These are phyloP conservation scores for Aspergillus ibericus DNA, from an alignment of 2,329 filamentous ascomycete species.

Conservation along the genomic window DNA sequence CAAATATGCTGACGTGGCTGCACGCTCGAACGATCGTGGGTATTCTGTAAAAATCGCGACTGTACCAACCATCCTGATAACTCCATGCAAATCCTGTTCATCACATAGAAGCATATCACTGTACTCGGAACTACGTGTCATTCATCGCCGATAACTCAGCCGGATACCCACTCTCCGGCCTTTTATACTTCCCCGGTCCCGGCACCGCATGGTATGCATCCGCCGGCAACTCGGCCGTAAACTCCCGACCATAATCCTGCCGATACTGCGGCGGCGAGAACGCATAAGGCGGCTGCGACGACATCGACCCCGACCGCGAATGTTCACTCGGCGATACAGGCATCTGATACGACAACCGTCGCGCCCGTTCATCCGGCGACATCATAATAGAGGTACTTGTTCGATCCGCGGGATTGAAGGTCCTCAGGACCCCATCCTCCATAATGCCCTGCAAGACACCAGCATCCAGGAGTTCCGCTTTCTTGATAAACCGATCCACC, in stretches of 20 bases:
- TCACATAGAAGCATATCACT: not conserved
- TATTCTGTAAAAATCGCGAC: not conserved
- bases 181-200: not conserved
- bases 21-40: not conserved
- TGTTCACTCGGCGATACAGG: not conserved
- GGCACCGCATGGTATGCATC: not conserved
- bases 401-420: conserved; percentile 7
- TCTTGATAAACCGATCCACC: conserved; percentile 62
- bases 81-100: not conserved
- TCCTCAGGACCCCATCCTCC: conserved; percentile 7
- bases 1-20: not conserved
- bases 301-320: not conserved
- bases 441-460: conserved; percentile 12
- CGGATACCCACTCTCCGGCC: not conserved
- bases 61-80: not conserved
- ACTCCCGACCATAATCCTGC: not conserved
- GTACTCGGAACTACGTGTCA: not conserved
- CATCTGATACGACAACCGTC: not conserved
- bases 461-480: conserved; percentile 45
- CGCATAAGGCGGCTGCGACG: not conserved
- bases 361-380: not conserved
- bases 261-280: not conserved
- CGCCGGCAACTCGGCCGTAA: conserved; percentile 3
- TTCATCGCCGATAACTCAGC: not conserved
- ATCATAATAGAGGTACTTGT: not conserved